Base-by-base conservation (phyloP, 441 rosid species). In the Brassica balearica region DNA sequence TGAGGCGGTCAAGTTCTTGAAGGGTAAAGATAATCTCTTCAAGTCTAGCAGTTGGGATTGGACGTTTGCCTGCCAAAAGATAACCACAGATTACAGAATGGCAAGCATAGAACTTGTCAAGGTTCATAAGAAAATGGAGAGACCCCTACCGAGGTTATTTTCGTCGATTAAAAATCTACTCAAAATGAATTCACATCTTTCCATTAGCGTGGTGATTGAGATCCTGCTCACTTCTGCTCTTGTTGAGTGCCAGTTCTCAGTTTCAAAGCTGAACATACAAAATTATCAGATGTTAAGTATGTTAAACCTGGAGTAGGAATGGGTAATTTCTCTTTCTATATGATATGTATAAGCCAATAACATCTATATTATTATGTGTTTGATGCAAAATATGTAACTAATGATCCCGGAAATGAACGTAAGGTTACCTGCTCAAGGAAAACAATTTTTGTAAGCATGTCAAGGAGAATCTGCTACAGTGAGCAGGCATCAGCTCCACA, bases 401-500 rank as follows among this genome's bases (percentile, higher is more conserved):
- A 27, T 32, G 73, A 46, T 41, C 72, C 51, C 17, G 65, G 59
- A 75, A 10, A 75, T 15, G 73, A 48, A 62, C 6, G 51, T 0
- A 29, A 29, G 46, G 70, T 77, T 85, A 96, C 99, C 99, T 86
- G 90, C 95, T 88, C 85, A 94, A 85, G 77, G 90, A 85, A 90
- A 96, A 94, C 81, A 96, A 75, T 73, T 88, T 91, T 76, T 91
- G 89, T 77, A 96, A 83, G 89, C 99, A 96, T 75, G 91, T 84
- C 85, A 90, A 76, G 71, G 99, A 96, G 83, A 96, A 96, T 82
- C 92, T 86, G 86, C 99, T 87, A 84, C 98, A 96, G 68, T 96
- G 92, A 41, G 82, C 55, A 81, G 99, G 99, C 98, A 94, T 90
- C 78, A 96, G 96, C 84, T 91, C 95, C 67, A 94, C 98, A 14